Evolutionary conservation across 1,139 yeast species (phyloP), one percentile per base, ranked within the genome.

Genomic region (Geotrichum aggregatum): DNA sequence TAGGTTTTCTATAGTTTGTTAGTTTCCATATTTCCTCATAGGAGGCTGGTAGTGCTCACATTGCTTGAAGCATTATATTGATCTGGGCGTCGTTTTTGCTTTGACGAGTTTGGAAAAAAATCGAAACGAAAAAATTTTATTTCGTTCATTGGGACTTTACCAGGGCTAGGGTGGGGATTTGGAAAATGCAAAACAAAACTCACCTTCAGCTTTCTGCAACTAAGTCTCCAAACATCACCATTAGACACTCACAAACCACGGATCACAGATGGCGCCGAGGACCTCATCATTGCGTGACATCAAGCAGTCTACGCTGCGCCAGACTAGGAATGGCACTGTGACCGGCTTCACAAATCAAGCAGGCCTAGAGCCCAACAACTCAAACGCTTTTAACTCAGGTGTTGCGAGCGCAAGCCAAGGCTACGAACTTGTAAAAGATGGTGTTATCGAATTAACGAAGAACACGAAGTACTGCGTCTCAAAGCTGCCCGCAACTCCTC

Each of bases 401-500:
- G n/a, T 14, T 10, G 42, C 42, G 16, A 21, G n/a, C 28, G 42
- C 42, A 16, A 21, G 18, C 13, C 24, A 21, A 4, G 28, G 21
- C 19, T 34, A 31, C 22, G 36, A 43, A 16, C 7, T n/a, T 36
- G 28, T 36, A 10, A 48, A 42, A 33, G 50, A 40, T 35, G 69
- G 70, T 13, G 70, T 70, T 55, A 58, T 64, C 26, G 89, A 83
- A 63, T 72, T 84, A 61, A 82, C 88, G 4, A 77, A 79, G 60
- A 83, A 77, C 57, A 72, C 77, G 43, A 74, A 78, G 54, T 85
- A 82, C 61, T 77, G 81, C 56, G 82, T 85, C 10, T 74, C 80
- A 3, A 75, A 75, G 58, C 72, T 83, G n/a, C 81, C 83, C 7
- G 83, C 85, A 0, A 64, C 72, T 18, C 87, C 87, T 1, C 63